Evolutionary conservation across 1,139 yeast species (phyloP), one percentile per base, ranked within the genome.

Genomic region (Pichia kudriavzevii): DNA sequence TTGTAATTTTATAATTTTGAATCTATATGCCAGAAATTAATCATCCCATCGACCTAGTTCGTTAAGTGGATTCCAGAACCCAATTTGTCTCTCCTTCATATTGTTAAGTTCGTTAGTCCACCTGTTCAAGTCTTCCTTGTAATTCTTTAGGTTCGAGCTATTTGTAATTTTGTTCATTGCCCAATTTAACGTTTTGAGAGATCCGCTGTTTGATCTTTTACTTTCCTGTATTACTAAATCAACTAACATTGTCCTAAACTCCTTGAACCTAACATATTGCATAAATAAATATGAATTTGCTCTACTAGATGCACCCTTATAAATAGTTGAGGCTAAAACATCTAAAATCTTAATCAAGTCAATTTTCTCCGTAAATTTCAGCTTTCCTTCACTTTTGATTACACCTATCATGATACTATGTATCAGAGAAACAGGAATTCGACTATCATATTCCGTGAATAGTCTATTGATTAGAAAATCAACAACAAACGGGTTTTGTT

Each of bases 61-160:
- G 31, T 36, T 26, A 7, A 14, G n/a, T 15, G 41, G 39, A 30
- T 39, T 38, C 56, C 57, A 55, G 36, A 52, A 55, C 13, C 58
- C 59, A n/a, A 34, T 32, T 22, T 39, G 33, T 3, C 35, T 25
- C 9, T 34, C 40, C 33, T 45, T 45, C 56, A 55, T 52, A 20
- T 43, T 40, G 4, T 39, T 34, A 20, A 55, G 36, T 20, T 40
- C 33, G 17, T 38, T 29, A 11, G 36, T 42, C 59, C 59, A 55
- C 29, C 28, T 37, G 10, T 24, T 25, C 21, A 45, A 36, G 13
- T 40, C 31, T 11, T 30, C 22, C 11, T 36, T 37, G 27, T 45
- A 39, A 8, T 42, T 34, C 9, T 32, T 30, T 12, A 42, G 22
- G 25, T 48, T 39, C 7, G 45, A 41, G 2, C 31, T 11, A 26